A percentile compares a stretch with the other conserved stretches of the same genome.
Conservation (phyloP, 345 rosid species). For the Salix udensis region DNA sequence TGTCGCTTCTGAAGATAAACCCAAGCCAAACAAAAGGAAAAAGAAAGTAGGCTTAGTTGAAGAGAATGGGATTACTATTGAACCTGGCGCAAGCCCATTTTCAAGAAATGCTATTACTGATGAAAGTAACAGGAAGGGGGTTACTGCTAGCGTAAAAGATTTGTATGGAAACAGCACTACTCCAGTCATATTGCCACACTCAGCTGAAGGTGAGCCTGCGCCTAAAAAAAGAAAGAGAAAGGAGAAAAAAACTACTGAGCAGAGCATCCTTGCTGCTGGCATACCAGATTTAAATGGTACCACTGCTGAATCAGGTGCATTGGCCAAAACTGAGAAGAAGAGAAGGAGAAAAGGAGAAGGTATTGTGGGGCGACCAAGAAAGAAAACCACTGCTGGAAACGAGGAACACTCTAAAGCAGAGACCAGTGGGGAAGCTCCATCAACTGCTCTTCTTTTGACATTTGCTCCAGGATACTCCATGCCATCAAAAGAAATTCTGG, state of each 20-base stretch:
- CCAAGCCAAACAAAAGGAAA: slow-evolving; percentile 23
- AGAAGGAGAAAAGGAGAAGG: slow-evolving; percentile 41
- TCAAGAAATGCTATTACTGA: slow-evolving; percentile 24
- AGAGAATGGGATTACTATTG: slow-evolving; percentile 20
- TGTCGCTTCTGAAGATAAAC: slow-evolving; percentile 13
- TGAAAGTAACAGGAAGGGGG: slow-evolving; percentile 17
- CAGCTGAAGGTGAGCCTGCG: slow-evolving; percentile 5
- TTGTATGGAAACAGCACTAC: slow-evolving; percentile 18
- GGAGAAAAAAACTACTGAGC: slow-evolving; percentile 36
- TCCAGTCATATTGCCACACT: background rate
- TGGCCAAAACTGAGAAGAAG: slow-evolving; percentile 38
- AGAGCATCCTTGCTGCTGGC: slow-evolving; percentile 18
- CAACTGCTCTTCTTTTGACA: slow-evolving; percentile 60
- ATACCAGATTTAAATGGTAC: slow-evolving; percentile 66
- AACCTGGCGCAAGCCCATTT: slow-evolving; percentile 29
- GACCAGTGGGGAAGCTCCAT: slow-evolving; percentile 33
- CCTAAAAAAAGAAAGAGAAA: slow-evolving; percentile 51
- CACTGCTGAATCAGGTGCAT: slow-evolving; percentile 22
- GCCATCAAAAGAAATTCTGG: slow-evolving; percentile 64
- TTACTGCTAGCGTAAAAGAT: slow-evolving; percentile 21
- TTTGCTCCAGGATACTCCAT: slow-evolving; percentile 50
- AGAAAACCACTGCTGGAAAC: slow-evolving; percentile 10
- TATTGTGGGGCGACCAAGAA: slow-evolving; percentile 12
- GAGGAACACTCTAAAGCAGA: slow-evolving; percentile 10
- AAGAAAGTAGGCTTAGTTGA: slow-evolving; percentile 21